A percentile compares a stretch with the other conserved stretches of the same genome.
Conservation (phyloP, 2,329 filamentous ascomycete genomes). For the Sphaerulina vaccinii region DNA sequence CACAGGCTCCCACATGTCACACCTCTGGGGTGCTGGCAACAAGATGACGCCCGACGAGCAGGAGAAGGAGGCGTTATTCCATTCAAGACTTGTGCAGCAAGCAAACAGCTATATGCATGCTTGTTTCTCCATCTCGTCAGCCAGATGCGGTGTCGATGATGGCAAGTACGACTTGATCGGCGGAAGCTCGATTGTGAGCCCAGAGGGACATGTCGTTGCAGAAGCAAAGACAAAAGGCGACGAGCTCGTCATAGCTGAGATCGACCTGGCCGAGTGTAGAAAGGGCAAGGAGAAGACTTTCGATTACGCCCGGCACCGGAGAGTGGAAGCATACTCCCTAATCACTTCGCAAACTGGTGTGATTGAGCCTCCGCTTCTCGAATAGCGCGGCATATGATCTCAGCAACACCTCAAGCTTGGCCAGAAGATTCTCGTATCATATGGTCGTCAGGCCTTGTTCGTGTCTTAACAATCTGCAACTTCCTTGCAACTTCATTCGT, state of each 20-base stretch:
- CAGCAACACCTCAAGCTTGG: background rate
- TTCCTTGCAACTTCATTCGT: constrained; percentile 22
- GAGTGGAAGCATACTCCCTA: constrained; percentile 46
- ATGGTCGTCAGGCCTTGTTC: background rate
- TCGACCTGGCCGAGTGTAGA: constrained; percentile 50
- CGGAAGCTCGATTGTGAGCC: constrained; percentile 50
- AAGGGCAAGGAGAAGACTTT: constrained; percentile 51
- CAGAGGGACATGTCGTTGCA: constrained; percentile 52
- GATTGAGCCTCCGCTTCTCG: constrained; percentile 38
- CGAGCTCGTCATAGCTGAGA: constrained; percentile 53
- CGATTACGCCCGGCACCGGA: constrained; percentile 47
- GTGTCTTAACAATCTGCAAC: constrained; percentile 13
- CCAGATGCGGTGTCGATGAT: constrained; percentile 53
- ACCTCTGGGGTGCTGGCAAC: constrained; percentile 44
- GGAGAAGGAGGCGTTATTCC: constrained; percentile 51
- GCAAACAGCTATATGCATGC: constrained; percentile 55
- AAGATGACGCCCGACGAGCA: constrained; percentile 47
- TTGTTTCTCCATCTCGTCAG: constrained; percentile 52
- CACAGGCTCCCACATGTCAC: constrained; percentile 45
- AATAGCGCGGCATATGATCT: constrained; percentile 8
- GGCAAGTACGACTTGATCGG: constrained; percentile 52
- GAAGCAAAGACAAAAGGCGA: constrained; percentile 51
- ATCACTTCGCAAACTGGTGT: constrained; percentile 46
- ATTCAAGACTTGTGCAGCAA: constrained; percentile 54
- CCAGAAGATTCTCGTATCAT: background rate